Conservation (phyloP, 306 rosid species). For the Albizia julibrissin region DNA sequence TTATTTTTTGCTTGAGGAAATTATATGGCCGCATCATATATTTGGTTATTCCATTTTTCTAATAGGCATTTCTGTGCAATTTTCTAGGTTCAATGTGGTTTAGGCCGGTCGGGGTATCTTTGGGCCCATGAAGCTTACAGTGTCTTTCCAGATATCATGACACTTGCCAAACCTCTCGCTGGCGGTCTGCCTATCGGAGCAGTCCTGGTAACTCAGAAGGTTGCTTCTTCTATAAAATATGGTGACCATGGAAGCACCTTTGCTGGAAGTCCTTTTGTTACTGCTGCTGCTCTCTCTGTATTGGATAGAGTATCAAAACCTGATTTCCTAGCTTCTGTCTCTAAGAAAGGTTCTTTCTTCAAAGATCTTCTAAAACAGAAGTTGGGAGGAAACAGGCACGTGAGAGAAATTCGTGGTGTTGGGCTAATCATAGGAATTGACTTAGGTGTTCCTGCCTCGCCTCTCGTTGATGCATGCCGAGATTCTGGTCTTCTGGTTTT, state of each 20-base stretch:
- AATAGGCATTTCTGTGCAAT: background rate
- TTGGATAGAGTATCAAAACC: slow-evolving; percentile 69
- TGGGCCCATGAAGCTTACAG: slow-evolving; percentile 87
- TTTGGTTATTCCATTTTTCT: slow-evolving; percentile 8
- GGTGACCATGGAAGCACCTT: slow-evolving; percentile 97
- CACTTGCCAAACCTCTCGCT: slow-evolving; percentile 95
- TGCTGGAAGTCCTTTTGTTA: slow-evolving; percentile 78
- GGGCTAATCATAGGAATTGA: slow-evolving; percentile 87
- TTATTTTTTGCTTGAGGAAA: background rate
- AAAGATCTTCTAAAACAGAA: slow-evolving; percentile 68
- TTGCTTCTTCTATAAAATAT: slow-evolving; percentile 68
- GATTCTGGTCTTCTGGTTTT: slow-evolving; percentile 66
- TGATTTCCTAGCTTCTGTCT: slow-evolving; percentile 60
- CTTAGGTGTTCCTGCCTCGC: slow-evolving; percentile 65
- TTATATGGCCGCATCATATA: background rate
- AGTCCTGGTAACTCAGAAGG: slow-evolving; percentile 68
- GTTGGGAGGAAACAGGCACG: slow-evolving; percentile 69
- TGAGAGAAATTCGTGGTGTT: slow-evolving; percentile 70
- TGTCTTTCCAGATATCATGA: slow-evolving; percentile 87
- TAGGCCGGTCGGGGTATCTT: slow-evolving; percentile 81
- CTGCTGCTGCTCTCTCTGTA: slow-evolving; percentile 75
- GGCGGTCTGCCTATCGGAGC: slow-evolving; percentile 98
- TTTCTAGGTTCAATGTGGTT: slow-evolving; percentile 87
- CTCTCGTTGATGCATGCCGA: slow-evolving; percentile 77
- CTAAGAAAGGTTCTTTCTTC: slow-evolving; percentile 67